Conservation (phyloP, 768 basidiomycete genomes). For the Coprinopsis cinerea region DNA sequence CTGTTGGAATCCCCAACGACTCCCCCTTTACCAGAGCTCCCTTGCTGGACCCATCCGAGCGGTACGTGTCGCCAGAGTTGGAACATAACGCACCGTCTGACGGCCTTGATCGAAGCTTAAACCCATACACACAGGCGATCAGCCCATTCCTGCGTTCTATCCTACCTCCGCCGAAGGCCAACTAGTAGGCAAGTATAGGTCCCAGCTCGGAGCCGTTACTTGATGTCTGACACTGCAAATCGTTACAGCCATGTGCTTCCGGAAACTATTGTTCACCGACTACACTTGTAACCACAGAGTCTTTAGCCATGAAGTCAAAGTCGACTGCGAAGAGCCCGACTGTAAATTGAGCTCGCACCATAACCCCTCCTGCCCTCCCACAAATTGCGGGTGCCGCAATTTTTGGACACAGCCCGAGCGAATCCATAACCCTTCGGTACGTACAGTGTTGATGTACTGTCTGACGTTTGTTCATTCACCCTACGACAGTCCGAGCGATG, state of each 20-base stretch:
- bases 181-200: conserved; percentile 25
- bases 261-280: conserved; percentile 47
- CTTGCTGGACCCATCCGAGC: neutral
- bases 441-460: conserved; percentile 13
- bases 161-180: conserved; percentile 51
- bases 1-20: neutral
- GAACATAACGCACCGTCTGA: neutral
- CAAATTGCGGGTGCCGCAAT: conserved; percentile 43
- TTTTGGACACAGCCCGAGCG: conserved; percentile 60
- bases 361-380: conserved; percentile 39
- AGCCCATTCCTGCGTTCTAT: conserved; percentile 20
- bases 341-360: conserved; percentile 50
- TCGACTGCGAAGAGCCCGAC: conserved; percentile 44
- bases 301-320: conserved; percentile 33
- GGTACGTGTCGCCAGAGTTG: neutral
- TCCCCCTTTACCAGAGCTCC: neutral
- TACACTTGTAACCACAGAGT: conserved; percentile 52
- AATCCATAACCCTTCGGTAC: conserved; percentile 34
- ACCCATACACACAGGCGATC: conserved; percentile 33
- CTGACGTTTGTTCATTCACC: neutral
- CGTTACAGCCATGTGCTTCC: conserved; percentile 53
- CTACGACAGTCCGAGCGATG: neutral
- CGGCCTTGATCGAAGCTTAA: conserved; percentile 20
- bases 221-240: conserved; percentile 17
- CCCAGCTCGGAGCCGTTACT: conserved; percentile 14